A percentile compares a stretch with the other conserved stretches of the same genome.
phyloP scores from a whole-genome alignment of 176 grass and related monocot genomes.

The Raddia guianensis region DNA sequence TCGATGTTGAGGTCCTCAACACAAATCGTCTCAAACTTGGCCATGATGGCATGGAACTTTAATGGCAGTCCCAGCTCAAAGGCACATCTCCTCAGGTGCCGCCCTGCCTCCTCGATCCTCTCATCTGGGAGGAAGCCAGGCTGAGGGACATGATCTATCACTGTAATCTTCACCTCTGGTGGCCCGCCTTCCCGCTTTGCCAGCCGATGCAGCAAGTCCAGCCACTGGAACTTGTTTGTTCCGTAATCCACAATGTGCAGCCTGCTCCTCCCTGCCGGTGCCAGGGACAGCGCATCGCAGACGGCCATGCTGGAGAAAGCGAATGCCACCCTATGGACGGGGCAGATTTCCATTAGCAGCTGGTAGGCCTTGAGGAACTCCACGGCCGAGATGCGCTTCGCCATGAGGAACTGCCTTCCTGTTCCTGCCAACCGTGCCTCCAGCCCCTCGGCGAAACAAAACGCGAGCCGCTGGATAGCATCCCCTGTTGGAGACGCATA shows the following conservation, averaged over 20 bases:
- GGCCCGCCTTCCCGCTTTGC: conserved; percentile 14
- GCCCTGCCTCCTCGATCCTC: conserved; percentile 32
- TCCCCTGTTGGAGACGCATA: conserved; percentile 42
- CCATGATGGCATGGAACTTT: conserved; percentile 35
- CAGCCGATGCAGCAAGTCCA: background rate
- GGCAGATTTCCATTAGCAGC: conserved; percentile 54
- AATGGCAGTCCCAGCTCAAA: conserved; percentile 31
- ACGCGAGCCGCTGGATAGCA: conserved; percentile 56
- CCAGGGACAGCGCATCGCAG: background rate
- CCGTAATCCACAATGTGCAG: conserved; percentile 63
- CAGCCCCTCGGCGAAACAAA: conserved; percentile 64
- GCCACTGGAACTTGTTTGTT: conserved; percentile 53
- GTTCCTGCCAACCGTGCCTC: conserved; percentile 66
- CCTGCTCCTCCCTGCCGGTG: background rate
- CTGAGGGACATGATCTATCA: conserved; percentile 22
- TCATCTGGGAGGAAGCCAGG: conserved; percentile 14
- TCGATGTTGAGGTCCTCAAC: conserved; percentile 29
- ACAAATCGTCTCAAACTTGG: conserved; percentile 37
- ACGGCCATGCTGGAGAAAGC: conserved; percentile 59
- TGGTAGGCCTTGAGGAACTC: conserved; percentile 57
- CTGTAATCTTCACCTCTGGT: conserved; percentile 49
- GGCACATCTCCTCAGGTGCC: conserved; percentile 30
- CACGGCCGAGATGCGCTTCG: background rate
- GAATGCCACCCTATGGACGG: conserved; percentile 48
- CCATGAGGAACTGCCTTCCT: conserved; percentile 44